Conservation (phyloP, 768 basidiomycete species). For the Psilocybe cubensis region DNA sequence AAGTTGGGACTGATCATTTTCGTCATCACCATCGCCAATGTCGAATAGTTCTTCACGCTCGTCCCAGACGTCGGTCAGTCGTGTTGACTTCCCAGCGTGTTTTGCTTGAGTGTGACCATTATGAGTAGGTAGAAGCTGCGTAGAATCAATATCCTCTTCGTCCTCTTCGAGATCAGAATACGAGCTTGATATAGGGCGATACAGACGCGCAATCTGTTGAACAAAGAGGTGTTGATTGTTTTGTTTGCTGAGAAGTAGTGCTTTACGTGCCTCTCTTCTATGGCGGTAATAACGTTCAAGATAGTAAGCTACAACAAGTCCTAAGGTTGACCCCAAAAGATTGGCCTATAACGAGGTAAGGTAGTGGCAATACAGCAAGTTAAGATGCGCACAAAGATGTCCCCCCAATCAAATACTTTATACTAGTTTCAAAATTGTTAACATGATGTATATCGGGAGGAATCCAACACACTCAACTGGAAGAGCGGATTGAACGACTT, state of each 20-base stretch:
- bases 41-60: slow-evolving; percentile 78
- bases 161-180: slow-evolving; percentile 60
- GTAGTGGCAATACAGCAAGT: slow-evolving; percentile 1
- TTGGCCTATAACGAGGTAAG: slow-evolving; percentile 62
- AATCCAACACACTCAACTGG: slow-evolving; percentile 52
- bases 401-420: slow-evolving; percentile 73
- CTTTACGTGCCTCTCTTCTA: slow-evolving; percentile 67
- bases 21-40: slow-evolving; percentile 66
- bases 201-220: slow-evolving; percentile 72
- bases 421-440: slow-evolving; percentile 40
- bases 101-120: slow-evolving; percentile 18
- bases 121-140: slow-evolving; percentile 64
- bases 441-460: neutral
- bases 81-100: slow-evolving; percentile 18
- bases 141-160: slow-evolving; percentile 45
- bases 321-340: slow-evolving; percentile 70
- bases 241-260: neutral
- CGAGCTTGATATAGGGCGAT: slow-evolving; percentile 66
- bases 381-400: slow-evolving; percentile 57
- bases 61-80: slow-evolving; percentile 71
- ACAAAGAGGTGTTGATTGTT: neutral
- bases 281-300: slow-evolving; percentile 78
- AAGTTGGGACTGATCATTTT: slow-evolving; percentile 39
- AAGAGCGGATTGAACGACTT: slow-evolving; percentile 78
- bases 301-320: slow-evolving; percentile 67